These are phyloP conservation scores for Lablab purpureus DNA, from an alignment of 306 rosid species.

Conservation along the genomic window DNA sequence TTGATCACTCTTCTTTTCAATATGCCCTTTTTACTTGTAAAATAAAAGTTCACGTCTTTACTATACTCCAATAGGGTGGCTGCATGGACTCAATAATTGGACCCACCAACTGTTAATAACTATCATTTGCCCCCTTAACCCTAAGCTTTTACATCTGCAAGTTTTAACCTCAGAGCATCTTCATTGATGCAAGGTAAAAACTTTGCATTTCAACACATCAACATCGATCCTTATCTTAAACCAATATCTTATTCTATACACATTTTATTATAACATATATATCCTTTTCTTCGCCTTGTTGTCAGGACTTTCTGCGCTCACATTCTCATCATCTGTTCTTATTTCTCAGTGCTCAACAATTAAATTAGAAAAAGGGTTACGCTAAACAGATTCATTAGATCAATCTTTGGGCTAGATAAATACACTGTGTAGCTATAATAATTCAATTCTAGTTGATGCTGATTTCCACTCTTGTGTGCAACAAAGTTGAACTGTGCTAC, in stretches of 20 bases:
- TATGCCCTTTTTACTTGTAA: neutral
- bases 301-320: slow-evolving; percentile 38
- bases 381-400: neutral
- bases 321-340: slow-evolving; percentile 37
- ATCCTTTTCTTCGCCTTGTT: slow-evolving; percentile 33
- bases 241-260: slow-evolving; percentile 28
- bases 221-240: slow-evolving; percentile 40
- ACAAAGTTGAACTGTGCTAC: slow-evolving; percentile 1
- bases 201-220: slow-evolving; percentile 28
- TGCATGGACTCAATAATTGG: slow-evolving; percentile 45
- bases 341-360: slow-evolving; percentile 10
- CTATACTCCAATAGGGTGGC: slow-evolving; percentile 14
- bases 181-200: slow-evolving; percentile 23
- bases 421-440: too few relatives aligned
- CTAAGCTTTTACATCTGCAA: neutral
- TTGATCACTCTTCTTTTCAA: neutral
- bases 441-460: too few relatives aligned
- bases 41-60: neutral
- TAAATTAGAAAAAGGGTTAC: neutral
- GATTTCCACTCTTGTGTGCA: neutral
- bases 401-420: too few relatives aligned
- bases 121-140: slow-evolving; percentile 23
- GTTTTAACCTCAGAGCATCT: slow-evolving; percentile 11
- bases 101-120: slow-evolving; percentile 39
- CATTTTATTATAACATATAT: neutral